Evolutionary conservation across 805 yeast species (phyloP).

Genomic region (Yamadazyma philogaea): DNA sequence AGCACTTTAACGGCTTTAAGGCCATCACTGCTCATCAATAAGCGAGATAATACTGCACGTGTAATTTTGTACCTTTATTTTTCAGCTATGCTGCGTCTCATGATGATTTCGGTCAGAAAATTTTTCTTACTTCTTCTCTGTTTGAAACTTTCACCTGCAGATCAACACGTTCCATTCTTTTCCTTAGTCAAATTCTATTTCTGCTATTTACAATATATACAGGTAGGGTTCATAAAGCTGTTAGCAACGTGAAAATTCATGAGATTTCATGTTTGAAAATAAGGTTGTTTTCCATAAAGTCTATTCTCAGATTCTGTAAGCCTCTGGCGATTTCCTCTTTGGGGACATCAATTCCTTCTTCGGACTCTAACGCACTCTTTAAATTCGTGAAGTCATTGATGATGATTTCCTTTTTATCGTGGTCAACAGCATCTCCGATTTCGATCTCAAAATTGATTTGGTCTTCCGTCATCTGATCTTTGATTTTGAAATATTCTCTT

Average conservation of each 20-base stretch:
- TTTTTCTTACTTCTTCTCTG: too few species aligned
- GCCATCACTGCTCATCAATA: too few species aligned
- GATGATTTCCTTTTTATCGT: constrained; percentile 4
- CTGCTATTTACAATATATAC: constrained; percentile 4
- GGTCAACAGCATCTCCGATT: constrained; percentile 8
- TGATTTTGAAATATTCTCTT: constrained; percentile 23
- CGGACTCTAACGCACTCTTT: constrained; percentile 24
- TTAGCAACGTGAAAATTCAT: not conserved
- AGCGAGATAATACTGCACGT: too few species aligned
- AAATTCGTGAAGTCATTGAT: constrained; percentile 3
- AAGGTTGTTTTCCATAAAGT: constrained; percentile 35
- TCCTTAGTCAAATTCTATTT: not conserved
- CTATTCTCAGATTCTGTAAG: constrained; percentile 22
- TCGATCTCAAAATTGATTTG: constrained; percentile 23
- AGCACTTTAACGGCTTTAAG: too few species aligned
- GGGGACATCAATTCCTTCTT: constrained; percentile 22
- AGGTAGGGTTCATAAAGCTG: not conserved
- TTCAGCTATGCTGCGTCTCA: too few species aligned
- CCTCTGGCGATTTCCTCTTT: constrained; percentile 3
- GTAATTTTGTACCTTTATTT: too few species aligned
- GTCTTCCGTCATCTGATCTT: constrained; percentile 10
- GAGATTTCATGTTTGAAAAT: constrained; percentile 16
- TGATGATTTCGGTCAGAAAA: too few species aligned
- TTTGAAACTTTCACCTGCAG: too few species aligned
- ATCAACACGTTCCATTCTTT: not conserved